These are phyloP conservation scores for Tylopilus felleus DNA, from an alignment of 768 basidiomycete genomes.

Conservation along the genomic window DNA sequence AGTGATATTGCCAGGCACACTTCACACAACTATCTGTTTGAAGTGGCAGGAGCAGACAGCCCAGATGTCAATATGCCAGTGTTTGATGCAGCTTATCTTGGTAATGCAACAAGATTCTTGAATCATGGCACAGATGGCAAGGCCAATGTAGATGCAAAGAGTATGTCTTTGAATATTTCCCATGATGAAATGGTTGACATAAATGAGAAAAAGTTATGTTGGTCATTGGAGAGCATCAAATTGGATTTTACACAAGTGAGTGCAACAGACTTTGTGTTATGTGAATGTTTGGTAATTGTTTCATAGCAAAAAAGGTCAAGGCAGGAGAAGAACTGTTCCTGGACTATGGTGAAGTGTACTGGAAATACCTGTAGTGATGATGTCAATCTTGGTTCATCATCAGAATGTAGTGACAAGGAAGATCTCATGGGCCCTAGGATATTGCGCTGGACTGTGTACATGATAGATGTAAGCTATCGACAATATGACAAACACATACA, in stretches of 20 bases:
- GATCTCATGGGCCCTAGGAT: neutral
- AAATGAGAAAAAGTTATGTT: slow-evolving; percentile 15
- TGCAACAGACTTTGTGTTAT: neutral
- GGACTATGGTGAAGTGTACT: slow-evolving; percentile 33
- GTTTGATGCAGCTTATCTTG: slow-evolving; percentile 40
- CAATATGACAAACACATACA: neutral
- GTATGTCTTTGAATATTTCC: slow-evolving; percentile 19
- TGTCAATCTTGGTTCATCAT: too few relatives aligned
- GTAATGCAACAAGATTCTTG: slow-evolving; percentile 45
- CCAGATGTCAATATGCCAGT: neutral
- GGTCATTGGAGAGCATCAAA: slow-evolving; percentile 36
- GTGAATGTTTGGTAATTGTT: neutral
- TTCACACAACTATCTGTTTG: slow-evolving; percentile 37
- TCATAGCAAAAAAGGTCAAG: slow-evolving; percentile 25
- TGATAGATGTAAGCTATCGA: neutral
- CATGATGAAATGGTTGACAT: neutral
- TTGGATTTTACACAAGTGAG: slow-evolving; percentile 38
- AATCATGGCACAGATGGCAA: slow-evolving; percentile 30
- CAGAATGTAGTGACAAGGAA: neutral
- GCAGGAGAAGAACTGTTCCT: slow-evolving; percentile 35
- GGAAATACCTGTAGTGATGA: slow-evolving; percentile 6
- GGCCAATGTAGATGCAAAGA: slow-evolving; percentile 21
- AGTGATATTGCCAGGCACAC: slow-evolving; percentile 16
- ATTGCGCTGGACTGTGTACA: neutral
- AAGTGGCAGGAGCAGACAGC: neutral